These are phyloP conservation scores for Chalaropsis thielavioides DNA, from an alignment of 2,329 filamentous ascomycete genomes.

Conservation along the genomic window DNA sequence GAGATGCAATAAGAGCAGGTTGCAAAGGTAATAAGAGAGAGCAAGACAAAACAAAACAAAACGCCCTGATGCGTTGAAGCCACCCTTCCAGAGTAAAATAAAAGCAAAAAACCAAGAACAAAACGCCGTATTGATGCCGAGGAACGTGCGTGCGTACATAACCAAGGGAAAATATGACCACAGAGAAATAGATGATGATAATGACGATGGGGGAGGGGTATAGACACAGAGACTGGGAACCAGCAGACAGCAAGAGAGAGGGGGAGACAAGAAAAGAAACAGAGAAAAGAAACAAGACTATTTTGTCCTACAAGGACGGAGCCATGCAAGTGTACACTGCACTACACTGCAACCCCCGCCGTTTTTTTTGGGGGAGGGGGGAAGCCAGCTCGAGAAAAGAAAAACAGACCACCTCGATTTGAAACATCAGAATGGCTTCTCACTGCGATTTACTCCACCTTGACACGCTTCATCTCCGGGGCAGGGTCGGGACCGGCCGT, in stretches of 20 bases:
- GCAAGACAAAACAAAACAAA: background rate
- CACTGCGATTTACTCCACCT: slow-evolving; percentile 30
- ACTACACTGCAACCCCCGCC: background rate
- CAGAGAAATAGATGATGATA: slow-evolving; percentile 5
- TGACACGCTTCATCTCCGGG: slow-evolving; percentile 39
- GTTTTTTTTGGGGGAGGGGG: background rate
- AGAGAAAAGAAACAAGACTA: slow-evolving; percentile 11
- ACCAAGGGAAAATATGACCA: slow-evolving; percentile 4
- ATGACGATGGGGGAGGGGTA: slow-evolving; percentile 11
- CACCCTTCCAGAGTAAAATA: background rate
- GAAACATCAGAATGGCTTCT: background rate
- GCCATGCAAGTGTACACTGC: background rate
- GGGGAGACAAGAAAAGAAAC: slow-evolving; percentile 10
- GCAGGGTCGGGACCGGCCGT: slow-evolving; percentile 26
- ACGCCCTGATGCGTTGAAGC: background rate
- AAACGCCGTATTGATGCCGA: slow-evolving; percentile 9
- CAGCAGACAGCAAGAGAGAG: background rate
- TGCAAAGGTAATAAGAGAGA: background rate
- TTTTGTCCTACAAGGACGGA: background rate
- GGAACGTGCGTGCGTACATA: background rate
- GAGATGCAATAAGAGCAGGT: background rate
- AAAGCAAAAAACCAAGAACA: slow-evolving; percentile 2
- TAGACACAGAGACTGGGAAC: slow-evolving; percentile 13
- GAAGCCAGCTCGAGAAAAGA: background rate
- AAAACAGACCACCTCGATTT: background rate